A percentile compares a stretch with the other conserved stretches of the same genome.
Conservation (phyloP, 805 yeast genomes). For the Hanseniaspora valbyensis region DNA sequence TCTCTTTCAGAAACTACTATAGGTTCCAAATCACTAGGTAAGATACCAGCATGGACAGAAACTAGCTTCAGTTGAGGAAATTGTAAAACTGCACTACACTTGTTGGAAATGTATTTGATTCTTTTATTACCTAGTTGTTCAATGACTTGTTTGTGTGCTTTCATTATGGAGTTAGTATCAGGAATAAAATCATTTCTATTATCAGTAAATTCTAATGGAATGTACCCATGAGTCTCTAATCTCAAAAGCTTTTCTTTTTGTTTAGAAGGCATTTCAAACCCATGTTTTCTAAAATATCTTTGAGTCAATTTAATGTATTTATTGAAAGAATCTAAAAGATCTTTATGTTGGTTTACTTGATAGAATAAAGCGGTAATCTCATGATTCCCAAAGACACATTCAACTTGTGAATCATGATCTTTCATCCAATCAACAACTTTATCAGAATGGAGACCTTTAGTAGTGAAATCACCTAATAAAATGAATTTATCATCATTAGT, state of each 20-base stretch:
- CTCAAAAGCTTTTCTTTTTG: conserved; percentile 21
- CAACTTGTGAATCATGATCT: conserved; percentile 37
- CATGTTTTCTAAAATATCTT: conserved; percentile 19
- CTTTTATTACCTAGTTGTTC: conserved; percentile 16
- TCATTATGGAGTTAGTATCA: background rate
- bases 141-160: conserved; percentile 17
- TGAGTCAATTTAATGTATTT: conserved; percentile 18
- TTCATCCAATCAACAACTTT: conserved; percentile 58
- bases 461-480: conserved; percentile 71
- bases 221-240: conserved; percentile 22
- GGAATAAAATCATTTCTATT: background rate
- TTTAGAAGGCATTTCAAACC: conserved; percentile 20
- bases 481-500: conserved; percentile 45
- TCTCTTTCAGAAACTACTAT: conserved; percentile 19
- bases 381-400: conserved; percentile 82
- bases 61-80: conserved; percentile 21
- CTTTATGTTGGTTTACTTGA: conserved; percentile 33
- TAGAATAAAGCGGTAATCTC: conserved; percentile 58
- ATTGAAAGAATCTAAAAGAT: conserved; percentile 14
- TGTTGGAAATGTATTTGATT: conserved; percentile 18
- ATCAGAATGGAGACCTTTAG: conserved; percentile 71
- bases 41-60: conserved; percentile 76
- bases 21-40: conserved; percentile 36
- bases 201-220: conserved; percentile 17
- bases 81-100: conserved; percentile 1